These are phyloP conservation scores for Clonostachys solani DNA, from an alignment of 2,329 filamentous ascomycete genomes.

Conservation along the genomic window DNA sequence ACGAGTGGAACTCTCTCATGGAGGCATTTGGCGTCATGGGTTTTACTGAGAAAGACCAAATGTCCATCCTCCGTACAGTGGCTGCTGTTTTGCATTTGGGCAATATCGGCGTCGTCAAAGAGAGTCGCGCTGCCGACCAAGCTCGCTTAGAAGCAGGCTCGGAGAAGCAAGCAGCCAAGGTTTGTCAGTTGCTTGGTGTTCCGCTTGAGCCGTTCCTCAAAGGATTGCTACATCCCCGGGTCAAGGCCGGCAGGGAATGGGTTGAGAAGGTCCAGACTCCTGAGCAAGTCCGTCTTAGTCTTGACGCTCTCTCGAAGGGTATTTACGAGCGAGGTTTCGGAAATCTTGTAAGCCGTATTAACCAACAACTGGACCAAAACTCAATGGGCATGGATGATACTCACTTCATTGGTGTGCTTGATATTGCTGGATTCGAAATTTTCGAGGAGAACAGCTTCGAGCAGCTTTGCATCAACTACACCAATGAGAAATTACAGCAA, in stretches of 20 bases:
- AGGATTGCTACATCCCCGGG: slow-evolving; percentile 84
- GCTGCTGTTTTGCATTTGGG: slow-evolving; percentile 91
- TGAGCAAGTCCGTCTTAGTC: slow-evolving; percentile 84
- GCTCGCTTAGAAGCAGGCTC: slow-evolving; percentile 76
- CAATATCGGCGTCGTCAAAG: slow-evolving; percentile 85
- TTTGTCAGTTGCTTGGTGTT: slow-evolving; percentile 82
- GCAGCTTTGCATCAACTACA: slow-evolving; percentile 99
- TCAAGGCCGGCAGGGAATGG: slow-evolving; percentile 96
- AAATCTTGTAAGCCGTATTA: slow-evolving; percentile 87
- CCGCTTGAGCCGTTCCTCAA: slow-evolving; percentile 80
- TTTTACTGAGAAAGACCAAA: slow-evolving; percentile 80
- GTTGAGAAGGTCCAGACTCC: slow-evolving; percentile 98
- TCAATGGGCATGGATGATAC: slow-evolving; percentile 82
- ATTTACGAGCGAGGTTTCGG: slow-evolving; percentile 97
- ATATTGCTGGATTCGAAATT: slow-evolving; percentile 99
- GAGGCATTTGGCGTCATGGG: slow-evolving; percentile 96
- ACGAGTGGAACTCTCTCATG: slow-evolving; percentile 85
- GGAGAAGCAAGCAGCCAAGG: slow-evolving; percentile 68
- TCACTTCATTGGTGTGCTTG: slow-evolving; percentile 94
- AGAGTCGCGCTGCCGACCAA: slow-evolving; percentile 87
- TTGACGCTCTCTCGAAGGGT: slow-evolving; percentile 92
- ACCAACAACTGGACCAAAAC: slow-evolving; percentile 83
- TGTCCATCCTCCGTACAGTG: slow-evolving; percentile 78
- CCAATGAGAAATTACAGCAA: slow-evolving; percentile 97
- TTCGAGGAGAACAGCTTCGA: slow-evolving; percentile 99